phyloP scores from a whole-genome alignment of 2,329 filamentous ascomycete species.

The Lasiodiplodia theobromae region DNA sequence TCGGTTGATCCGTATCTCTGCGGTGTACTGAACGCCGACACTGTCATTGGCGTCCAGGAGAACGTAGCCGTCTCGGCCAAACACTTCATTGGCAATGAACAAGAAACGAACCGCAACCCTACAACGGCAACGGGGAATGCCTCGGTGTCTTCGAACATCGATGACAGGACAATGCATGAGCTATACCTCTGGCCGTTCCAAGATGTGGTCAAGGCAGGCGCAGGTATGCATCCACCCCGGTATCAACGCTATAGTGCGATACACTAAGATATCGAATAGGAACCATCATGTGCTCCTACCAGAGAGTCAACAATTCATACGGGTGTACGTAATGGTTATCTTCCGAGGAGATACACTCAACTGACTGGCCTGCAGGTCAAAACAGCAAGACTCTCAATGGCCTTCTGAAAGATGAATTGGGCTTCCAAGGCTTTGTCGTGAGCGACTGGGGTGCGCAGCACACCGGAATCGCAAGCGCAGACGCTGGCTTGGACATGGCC shows the following conservation, averaged over 20 bases:
- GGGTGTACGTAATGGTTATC: constrained; percentile 49
- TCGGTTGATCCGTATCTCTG: constrained; percentile 53
- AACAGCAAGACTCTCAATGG: constrained; percentile 79
- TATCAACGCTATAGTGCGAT: no score
- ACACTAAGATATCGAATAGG: constrained; percentile 39
- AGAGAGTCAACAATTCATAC: constrained; percentile 57
- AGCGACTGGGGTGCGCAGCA: constrained; percentile 74
- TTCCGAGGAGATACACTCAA: neutral
- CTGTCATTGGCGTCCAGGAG: constrained; percentile 49
- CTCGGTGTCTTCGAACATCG: constrained; percentile 67
- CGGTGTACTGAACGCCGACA: constrained; percentile 50
- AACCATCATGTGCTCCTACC: constrained; percentile 65
- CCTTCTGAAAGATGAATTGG: constrained; percentile 78
- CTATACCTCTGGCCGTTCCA: constrained; percentile 72
- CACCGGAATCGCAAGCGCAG: constrained; percentile 52
- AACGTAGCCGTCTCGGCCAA: constrained; percentile 55
- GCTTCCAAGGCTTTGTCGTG: constrained; percentile 78
- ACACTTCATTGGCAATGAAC: constrained; percentile 68
- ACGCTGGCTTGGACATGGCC: constrained; percentile 60
- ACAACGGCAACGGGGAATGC: neutral
- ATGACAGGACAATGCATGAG: constrained; percentile 71
- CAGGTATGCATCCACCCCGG: neutral
- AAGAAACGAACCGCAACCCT: constrained; percentile 60
- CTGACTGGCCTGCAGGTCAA: constrained; percentile 42
- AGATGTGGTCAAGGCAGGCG: constrained; percentile 65